Evolutionary conservation across 495 filamentous ascomycete species (phyloP), one percentile per base, ranked within the genome.

Genomic region (Podospora fimiseda): DNA sequence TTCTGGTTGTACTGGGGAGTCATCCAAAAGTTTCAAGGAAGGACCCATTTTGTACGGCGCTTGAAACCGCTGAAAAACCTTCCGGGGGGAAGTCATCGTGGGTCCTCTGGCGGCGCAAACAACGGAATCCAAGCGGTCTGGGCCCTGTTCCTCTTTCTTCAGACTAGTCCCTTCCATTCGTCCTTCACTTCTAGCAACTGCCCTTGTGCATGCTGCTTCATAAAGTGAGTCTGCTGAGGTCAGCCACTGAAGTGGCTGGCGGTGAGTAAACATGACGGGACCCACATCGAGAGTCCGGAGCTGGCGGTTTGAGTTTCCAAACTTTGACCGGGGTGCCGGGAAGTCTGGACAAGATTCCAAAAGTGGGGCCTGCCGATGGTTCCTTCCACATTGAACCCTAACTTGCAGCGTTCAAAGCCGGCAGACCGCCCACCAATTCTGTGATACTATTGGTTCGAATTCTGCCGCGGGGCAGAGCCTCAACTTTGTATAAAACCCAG

Each of bases 401-500:
- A 33, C 27, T 33, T 33, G 5, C 11, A 11, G 27, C n/a, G n/a
- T 49, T 22, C 44, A 24, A 23, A 43, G 16, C 2, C 13, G 6
- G 33, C 15, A 9, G 21, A 14, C 50, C 39, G n/a, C n/a, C n/a
- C n/a, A n/a, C n/a, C n/a, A 11, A 33, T 48, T 41, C 41, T 37
- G 20, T 8, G 5, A 3, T 22, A 9, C 42, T 7, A 44, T 44
- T 44, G 42, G 42, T 22, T 20, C 20, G 18, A 33, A 47, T 47
- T 47, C 44, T 30, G 44, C 44, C 44, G 18, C 43, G 20, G 18
- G 21, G 33, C 22, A 16, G 36, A 59, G 53, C 57, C 49, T 52
- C 43, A 50, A 42, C 54, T 59, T 43, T 33, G n/a, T 51, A 56
- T 64, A 59, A 63, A 62, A 60, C 57, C 55, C 65, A 60, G 65